Base-by-base conservation (phyloP, 768 basidiomycete species). In the Mycena floridula region DNA sequence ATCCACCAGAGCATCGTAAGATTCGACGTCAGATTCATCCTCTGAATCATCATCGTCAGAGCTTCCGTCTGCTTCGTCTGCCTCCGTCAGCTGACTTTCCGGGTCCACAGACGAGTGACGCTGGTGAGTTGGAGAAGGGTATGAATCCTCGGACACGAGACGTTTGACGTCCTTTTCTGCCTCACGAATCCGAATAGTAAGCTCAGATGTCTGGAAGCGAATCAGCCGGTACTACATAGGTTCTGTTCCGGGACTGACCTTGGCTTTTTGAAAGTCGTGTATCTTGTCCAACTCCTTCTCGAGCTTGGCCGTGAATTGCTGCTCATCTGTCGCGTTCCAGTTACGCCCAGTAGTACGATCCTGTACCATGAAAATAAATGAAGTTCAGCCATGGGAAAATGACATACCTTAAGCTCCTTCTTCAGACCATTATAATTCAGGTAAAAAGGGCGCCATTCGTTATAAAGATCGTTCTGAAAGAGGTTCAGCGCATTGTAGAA, bases 211-310 rank as follows among this genome's bases (percentile, higher is more conserved):
- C 89, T 92, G 43, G 26, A 35, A 4, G n/a, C n/a, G 20, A 23
- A 24, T 13, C n/a, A n/a, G n/a, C n/a, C 11, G 13, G 37, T 27
- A 9, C 26, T 2, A 32, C 26, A 16, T 35, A 3, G n/a, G 15
- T 16, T 11, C 4, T 16, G 4, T 5, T 39, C 13, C n/a, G 15
- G 23, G 5, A 22, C 22, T 15, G 36, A 85, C 90, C 79, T 96
- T 98, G 25, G 73, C 68, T 59, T 83, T 88, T 60, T 98, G 95
- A 59, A 98, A 98, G 56, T 85, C 82, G 54, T 94, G 85, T 36
- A 97, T 83, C 68, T 98, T 98, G 57, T 93, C 89, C 25, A 98
- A 73, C 67, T 98, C 93, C 47, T 70, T 71, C 56, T 88, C 85
- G 44, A 97, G 79, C 69, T 85, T 76, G 35, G 58, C 62, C 9